Conservation (phyloP, 2,329 filamentous ascomycete genomes). For the Pseudocercospora cruenta region DNA sequence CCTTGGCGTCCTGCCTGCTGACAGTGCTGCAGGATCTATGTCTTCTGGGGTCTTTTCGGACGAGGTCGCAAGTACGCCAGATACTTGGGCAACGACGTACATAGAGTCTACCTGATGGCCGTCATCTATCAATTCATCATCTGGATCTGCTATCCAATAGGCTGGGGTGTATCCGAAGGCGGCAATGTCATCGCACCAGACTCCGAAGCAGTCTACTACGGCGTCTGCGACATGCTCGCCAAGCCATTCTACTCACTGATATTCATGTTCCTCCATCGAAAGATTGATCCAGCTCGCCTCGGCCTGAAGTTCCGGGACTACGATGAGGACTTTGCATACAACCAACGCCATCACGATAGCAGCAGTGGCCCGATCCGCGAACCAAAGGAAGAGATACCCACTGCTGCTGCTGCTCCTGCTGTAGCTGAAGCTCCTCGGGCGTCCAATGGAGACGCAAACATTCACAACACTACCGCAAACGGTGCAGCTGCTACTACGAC, state of each 20-base stretch:
- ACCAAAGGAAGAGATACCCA: not conserved
- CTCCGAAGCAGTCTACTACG: conserved; percentile 67
- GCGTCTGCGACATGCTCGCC: conserved; percentile 63
- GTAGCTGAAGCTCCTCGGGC: not conserved
- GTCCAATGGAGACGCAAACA: not conserved
- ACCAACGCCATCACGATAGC: not conserved
- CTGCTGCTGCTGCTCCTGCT: not conserved
- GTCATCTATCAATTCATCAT: conserved; percentile 57
- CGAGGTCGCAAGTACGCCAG: conserved; percentile 58
- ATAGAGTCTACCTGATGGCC: conserved; percentile 54
- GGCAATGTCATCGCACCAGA: conserved; percentile 66
- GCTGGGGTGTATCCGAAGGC: conserved; percentile 63
- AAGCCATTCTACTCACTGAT: conserved; percentile 63
- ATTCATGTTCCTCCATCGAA: conserved; percentile 62
- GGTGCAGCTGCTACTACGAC: not conserved
- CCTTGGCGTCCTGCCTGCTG: conserved; percentile 97
- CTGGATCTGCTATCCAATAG: conserved; percentile 65
- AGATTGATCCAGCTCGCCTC: conserved; percentile 60
- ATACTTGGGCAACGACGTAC: conserved; percentile 54
- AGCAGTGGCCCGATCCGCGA: not conserved
- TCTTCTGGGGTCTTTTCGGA: conserved; percentile 51
- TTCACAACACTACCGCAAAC: not conserved
- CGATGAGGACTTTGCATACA: conserved; percentile 24
- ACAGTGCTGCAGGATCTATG: conserved; percentile 61
- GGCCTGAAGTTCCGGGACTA: conserved; percentile 52